A percentile compares a stretch with the other conserved stretches of the same genome.
These are phyloP conservation scores for Teratosphaeria epicoccoides DNA, from an alignment of 2,329 filamentous ascomycete species.

Conservation along the genomic window DNA sequence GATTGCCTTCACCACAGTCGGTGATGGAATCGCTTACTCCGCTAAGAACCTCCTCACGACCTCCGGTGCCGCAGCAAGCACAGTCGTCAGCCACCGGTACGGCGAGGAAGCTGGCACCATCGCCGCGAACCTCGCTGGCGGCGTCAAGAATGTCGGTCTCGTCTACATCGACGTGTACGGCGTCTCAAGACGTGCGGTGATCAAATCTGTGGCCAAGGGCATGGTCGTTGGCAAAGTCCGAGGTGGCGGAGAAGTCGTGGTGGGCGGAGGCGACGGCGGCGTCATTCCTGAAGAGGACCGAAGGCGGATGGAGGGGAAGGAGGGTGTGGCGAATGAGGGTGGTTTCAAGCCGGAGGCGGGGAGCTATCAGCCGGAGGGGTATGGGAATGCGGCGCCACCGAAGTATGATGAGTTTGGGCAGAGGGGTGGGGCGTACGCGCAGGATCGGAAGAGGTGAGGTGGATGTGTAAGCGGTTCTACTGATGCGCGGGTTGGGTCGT, in stretches of 20 bases:
- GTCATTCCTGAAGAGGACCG: slow-evolving; percentile 29
- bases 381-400: slow-evolving; percentile 4
- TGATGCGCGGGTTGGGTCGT: too few species aligned
- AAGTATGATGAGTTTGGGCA: slow-evolving; percentile 8
- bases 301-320: slow-evolving; percentile 2
- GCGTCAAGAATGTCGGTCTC: slow-evolving; percentile 89
- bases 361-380: slow-evolving; percentile 2
- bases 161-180: slow-evolving; percentile 96
- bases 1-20: slow-evolving; percentile 91
- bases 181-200: slow-evolving; percentile 75
- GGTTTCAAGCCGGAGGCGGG: slow-evolving; percentile 1
- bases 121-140: slow-evolving; percentile 64
- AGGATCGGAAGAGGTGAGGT: not conserved
- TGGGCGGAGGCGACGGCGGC: slow-evolving; percentile 55
- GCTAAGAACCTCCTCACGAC: slow-evolving; percentile 67
- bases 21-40: slow-evolving; percentile 84
- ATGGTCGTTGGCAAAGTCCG: slow-evolving; percentile 81
- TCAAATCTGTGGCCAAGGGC: slow-evolving; percentile 92
- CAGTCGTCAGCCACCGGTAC: slow-evolving; percentile 81
- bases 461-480: too few species aligned
- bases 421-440: not conserved
- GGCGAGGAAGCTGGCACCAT: slow-evolving; percentile 75
- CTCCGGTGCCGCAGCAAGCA: slow-evolving; percentile 67
- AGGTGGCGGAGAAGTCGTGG: slow-evolving; percentile 61
- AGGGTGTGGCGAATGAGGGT: slow-evolving; percentile 3